A percentile compares a stretch with the other conserved stretches of the same genome.
Conservation (phyloP, 2,329 filamentous ascomycete genomes). For the Colletotrichum neosansevieriae region DNA sequence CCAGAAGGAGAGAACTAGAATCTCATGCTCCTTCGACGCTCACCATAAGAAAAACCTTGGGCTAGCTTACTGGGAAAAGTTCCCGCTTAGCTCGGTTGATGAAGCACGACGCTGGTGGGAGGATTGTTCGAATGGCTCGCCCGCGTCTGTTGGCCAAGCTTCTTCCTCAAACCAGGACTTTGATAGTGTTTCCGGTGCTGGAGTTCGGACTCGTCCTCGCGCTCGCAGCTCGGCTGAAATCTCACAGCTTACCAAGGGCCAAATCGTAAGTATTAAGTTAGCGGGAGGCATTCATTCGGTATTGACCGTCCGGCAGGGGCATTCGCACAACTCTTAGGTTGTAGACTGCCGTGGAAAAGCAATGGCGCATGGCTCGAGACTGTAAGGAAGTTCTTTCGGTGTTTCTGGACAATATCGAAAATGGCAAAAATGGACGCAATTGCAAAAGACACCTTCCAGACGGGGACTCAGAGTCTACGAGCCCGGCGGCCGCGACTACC, state of each 20-base stretch:
- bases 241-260: not conserved
- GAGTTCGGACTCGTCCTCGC: constrained; percentile 54
- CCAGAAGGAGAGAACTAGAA: no score
- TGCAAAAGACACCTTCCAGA: constrained; percentile 7
- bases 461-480: not conserved
- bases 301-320: constrained; percentile 15
- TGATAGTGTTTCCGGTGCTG: constrained; percentile 44
- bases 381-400: constrained; percentile 32
- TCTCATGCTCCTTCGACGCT: not conserved
- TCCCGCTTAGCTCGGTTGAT: constrained; percentile 21
- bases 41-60: not conserved
- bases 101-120: constrained; percentile 12
- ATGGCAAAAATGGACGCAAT: not conserved
- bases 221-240: constrained; percentile 44
- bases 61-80: constrained; percentile 26
- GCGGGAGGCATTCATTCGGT: not conserved
- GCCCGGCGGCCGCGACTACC: not conserved
- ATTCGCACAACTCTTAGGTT: constrained; percentile 14
- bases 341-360: constrained; percentile 7
- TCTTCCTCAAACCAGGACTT: not conserved
- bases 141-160: constrained; percentile 40
- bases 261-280: not conserved
- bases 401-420: constrained; percentile 15
- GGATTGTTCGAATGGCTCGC: not conserved
- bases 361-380: constrained; percentile 34